Evolutionary conservation across 2,329 filamentous ascomycete species (phyloP).

Genomic region (Proliferodiscus dingleyae): DNA sequence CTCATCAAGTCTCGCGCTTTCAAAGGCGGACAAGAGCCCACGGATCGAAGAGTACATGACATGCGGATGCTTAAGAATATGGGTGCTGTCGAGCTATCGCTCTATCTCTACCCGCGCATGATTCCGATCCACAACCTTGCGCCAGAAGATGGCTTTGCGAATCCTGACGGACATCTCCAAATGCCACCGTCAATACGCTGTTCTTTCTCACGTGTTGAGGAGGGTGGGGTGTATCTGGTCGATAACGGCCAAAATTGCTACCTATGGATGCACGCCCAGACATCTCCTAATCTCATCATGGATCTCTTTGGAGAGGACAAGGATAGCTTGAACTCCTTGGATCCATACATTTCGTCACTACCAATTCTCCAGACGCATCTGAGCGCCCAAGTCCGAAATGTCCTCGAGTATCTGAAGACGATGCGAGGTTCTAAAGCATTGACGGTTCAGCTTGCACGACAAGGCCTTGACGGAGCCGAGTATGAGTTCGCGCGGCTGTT

Average conservation of each 20-base stretch:
- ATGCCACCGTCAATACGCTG: slow-evolving; percentile 77
- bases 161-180: slow-evolving; percentile 74
- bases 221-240: slow-evolving; percentile 88
- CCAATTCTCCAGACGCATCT: slow-evolving; percentile 87
- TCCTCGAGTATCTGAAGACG: slow-evolving; percentile 78
- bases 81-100: slow-evolving; percentile 76
- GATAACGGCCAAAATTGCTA: slow-evolving; percentile 93
- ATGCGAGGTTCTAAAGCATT: slow-evolving; percentile 82
- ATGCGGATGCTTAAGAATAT: slow-evolving; percentile 86
- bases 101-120: slow-evolving; percentile 94
- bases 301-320: slow-evolving; percentile 84
- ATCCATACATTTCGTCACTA: slow-evolving; percentile 73
- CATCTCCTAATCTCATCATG: slow-evolving; percentile 82
- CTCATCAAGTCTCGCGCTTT: slow-evolving; percentile 87
- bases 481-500: slow-evolving; percentile 91
- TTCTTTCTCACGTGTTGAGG: slow-evolving; percentile 82
- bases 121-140: slow-evolving; percentile 86
- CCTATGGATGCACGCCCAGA: slow-evolving; percentile 87
- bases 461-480: slow-evolving; percentile 90
- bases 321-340: slow-evolving; percentile 66
- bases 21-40: slow-evolving; percentile 87
- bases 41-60: slow-evolving; percentile 85
- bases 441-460: slow-evolving; percentile 83
- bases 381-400: slow-evolving; percentile 91
- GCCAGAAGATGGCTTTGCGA: slow-evolving; percentile 86